Percentiles rank a stretch among this genome's conserved stretches.
Conservation (phyloP, 2,329 filamentous ascomycete genomes). For the Neonectria neomacrospora region DNA sequence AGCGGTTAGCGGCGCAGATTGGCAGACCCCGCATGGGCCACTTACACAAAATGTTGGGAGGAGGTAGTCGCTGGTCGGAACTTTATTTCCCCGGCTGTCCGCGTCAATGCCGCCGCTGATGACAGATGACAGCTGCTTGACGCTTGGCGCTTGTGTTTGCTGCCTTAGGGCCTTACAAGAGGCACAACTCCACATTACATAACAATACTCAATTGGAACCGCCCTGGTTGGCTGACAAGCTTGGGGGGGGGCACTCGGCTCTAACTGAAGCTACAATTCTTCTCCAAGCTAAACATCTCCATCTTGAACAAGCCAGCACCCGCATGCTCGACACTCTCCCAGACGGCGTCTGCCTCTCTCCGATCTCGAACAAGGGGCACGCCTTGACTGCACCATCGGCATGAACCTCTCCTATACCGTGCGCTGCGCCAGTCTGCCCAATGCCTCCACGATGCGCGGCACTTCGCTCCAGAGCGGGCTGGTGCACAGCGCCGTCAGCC, state of each 20-base stretch:
- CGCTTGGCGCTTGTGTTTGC: background rate
- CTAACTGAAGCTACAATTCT: background rate
- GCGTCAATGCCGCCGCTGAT: background rate
- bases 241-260: background rate
- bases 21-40: background rate
- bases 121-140: too few species aligned
- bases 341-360: background rate
- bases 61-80: background rate
- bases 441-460: conserved; percentile 48
- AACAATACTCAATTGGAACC: background rate
- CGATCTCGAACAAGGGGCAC: conserved; percentile 1
- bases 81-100: background rate
- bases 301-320: background rate
- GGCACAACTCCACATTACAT: background rate
- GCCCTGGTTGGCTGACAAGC: background rate
- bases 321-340: background rate
- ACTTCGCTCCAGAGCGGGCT: conserved; percentile 41
- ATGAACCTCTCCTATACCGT: conserved; percentile 13
- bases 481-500: conserved; percentile 28
- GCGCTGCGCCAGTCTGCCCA: conserved; percentile 23
- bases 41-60: background rate
- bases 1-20: conserved; percentile 2
- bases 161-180: background rate
- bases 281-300: background rate
- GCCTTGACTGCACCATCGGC: conserved; percentile 19